Conservation (phyloP, 75 land plant genomes). For the Larix kaempferi region DNA sequence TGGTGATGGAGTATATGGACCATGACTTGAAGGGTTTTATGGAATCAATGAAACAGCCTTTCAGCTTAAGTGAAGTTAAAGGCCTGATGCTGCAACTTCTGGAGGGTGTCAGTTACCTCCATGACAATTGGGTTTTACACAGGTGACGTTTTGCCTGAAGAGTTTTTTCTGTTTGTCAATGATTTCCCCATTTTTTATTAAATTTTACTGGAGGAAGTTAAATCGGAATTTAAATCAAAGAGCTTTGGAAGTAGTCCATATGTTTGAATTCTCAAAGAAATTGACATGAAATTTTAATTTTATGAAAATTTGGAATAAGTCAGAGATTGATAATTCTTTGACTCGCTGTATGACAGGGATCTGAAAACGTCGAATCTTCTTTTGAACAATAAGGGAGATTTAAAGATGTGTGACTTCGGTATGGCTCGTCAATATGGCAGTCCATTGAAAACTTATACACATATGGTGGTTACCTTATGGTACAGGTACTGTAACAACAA, state of each 20-base stretch:
- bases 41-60: conserved; percentile 34
- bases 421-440: conserved; percentile 44
- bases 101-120: conserved; percentile 29
- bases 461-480: conserved; percentile 36
- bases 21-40: conserved; percentile 36
- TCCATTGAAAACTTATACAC: conserved; percentile 27
- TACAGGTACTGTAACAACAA: conserved; percentile 14
- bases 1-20: conserved; percentile 51
- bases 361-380: conserved; percentile 37
- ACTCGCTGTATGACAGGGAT: conserved; percentile 16
- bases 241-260: too few relatives aligned
- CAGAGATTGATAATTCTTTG: too few relatives aligned
- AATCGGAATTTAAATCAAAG: too few relatives aligned
- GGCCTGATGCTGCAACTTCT: conserved; percentile 36
- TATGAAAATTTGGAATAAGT: too few relatives aligned
- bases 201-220: too few relatives aligned
- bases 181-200: too few relatives aligned
- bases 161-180: too few relatives aligned
- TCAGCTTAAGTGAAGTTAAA: conserved; percentile 31
- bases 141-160: conserved; percentile 7
- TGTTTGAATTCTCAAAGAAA: too few relatives aligned
- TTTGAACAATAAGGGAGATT: conserved; percentile 26
- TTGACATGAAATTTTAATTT: too few relatives aligned
- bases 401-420: conserved; percentile 38
- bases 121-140: conserved; percentile 42